A percentile compares a stretch with the other conserved stretches of the same genome.
These are phyloP conservation scores for Ogataea pini DNA, from an alignment of 805 yeast genomes.

Conservation along the genomic window DNA sequence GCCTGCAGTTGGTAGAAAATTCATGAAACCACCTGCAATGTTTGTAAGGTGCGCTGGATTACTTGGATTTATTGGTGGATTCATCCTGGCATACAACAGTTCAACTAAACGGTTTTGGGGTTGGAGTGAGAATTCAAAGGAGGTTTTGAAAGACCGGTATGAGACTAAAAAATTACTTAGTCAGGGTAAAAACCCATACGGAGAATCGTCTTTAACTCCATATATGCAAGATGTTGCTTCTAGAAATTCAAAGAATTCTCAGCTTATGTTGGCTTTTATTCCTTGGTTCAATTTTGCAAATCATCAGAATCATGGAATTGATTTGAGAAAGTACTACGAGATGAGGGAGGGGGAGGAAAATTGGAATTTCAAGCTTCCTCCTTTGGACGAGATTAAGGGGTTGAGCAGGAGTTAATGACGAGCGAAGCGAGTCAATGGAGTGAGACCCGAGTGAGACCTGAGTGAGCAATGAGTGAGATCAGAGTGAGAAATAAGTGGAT, in stretches of 20 bases:
- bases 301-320: conserved; percentile 83
- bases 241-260: conserved; percentile 75
- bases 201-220: conserved; percentile 59
- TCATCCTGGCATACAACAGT: conserved; percentile 64
- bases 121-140: conserved; percentile 67
- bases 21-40: conserved; percentile 52
- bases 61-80: conserved; percentile 73
- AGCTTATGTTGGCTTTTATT: conserved; percentile 55
- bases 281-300: conserved; percentile 83
- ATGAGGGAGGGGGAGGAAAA: conserved; percentile 58
- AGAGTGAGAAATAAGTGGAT: no score
- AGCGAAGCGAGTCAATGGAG: no score
- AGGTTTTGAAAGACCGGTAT: conserved; percentile 70
- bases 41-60: conserved; percentile 59
- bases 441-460: no score
- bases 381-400: conserved; percentile 48
- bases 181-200: conserved; percentile 66
- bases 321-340: conserved; percentile 59
- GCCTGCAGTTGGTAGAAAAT: conserved; percentile 46
- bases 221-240: conserved; percentile 74
- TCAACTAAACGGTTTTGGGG: conserved; percentile 79
- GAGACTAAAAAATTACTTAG: conserved; percentile 69
- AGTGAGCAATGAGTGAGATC: no score
- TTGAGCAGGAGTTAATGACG: conserved; percentile 8
- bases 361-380: conserved; percentile 51